Percentiles rank a stretch among this genome's conserved stretches.
phyloP scores from a whole-genome alignment of 2,329 filamentous ascomycete species.

The Mycosphaerella arachidis region DNA sequence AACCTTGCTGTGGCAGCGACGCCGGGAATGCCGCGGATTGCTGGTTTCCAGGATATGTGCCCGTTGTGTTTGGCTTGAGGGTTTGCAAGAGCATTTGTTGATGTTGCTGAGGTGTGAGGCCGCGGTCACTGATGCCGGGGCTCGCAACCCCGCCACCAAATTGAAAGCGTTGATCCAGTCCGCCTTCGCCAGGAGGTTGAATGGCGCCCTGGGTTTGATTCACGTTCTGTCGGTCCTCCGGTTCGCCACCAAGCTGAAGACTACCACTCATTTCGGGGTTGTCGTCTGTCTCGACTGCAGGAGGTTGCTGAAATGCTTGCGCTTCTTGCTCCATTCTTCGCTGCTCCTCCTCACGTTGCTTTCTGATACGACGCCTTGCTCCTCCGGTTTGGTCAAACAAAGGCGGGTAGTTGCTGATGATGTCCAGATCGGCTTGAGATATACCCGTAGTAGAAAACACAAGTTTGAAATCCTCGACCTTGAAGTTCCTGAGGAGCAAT shows the following conservation, averaged over 20 bases:
- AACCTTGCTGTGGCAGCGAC: conserved; percentile 13
- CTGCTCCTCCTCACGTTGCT: conserved; percentile 58
- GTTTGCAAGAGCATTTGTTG: conserved; percentile 62
- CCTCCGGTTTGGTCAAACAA: conserved; percentile 81
- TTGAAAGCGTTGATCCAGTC: conserved; percentile 30
- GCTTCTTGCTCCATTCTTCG: conserved; percentile 51
- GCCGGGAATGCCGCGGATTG: conserved; percentile 2
- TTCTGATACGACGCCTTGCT: conserved; percentile 70
- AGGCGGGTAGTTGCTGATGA: conserved; percentile 61
- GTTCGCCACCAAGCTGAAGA: conserved; percentile 84
- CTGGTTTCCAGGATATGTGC: conserved; percentile 43
- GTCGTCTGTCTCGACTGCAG: conserved; percentile 58
- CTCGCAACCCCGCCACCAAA: conserved; percentile 44
- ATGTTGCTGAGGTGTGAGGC: conserved; percentile 76
- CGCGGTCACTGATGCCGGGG: conserved; percentile 60
- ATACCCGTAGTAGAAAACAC: conserved; percentile 48
- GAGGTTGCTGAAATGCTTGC: conserved; percentile 46
- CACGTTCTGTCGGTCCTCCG: conserved; percentile 64
- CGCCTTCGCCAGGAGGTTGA: conserved; percentile 57
- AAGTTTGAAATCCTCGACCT: conserved; percentile 48
- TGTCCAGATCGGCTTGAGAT: conserved; percentile 46
- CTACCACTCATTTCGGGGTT: conserved; percentile 74
- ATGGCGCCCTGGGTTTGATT: conserved; percentile 60
- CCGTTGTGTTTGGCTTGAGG: conserved; percentile 41
- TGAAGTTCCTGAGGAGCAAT: conserved; percentile 38